Conservation (phyloP, 768 basidiomycete genomes). For the Termitomyces eurrhizus region DNA sequence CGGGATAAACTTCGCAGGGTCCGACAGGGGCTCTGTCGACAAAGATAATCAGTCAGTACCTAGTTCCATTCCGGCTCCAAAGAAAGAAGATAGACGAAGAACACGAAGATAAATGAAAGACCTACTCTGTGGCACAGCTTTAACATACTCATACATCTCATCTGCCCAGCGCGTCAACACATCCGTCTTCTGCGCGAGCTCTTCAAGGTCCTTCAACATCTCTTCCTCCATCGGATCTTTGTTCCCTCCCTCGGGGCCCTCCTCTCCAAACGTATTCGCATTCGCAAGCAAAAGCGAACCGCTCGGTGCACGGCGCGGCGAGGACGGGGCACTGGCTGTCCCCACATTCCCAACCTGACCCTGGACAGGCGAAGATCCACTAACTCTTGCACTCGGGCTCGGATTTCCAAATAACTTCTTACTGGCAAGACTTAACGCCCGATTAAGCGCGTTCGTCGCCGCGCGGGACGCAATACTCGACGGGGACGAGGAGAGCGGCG, state of each 20-base stretch:
- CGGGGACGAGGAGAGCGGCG: slow-evolving; percentile 63
- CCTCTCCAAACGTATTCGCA: slow-evolving; percentile 21
- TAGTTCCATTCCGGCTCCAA: too few relatives aligned
- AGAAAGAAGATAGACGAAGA: slow-evolving; percentile 27
- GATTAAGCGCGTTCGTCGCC: slow-evolving; percentile 70
- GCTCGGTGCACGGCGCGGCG: slow-evolving; percentile 55
- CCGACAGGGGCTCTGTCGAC: slow-evolving; percentile 67
- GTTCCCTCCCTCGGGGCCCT: slow-evolving; percentile 16
- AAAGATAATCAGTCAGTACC: too few relatives aligned
- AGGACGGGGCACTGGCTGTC: slow-evolving; percentile 35
- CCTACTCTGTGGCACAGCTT: slow-evolving; percentile 80
- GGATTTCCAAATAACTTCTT: slow-evolving; percentile 60
- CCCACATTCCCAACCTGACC: slow-evolving; percentile 23
- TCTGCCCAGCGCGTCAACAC: slow-evolving; percentile 94
- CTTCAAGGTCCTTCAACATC: slow-evolving; percentile 77
- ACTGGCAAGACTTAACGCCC: slow-evolving; percentile 75
- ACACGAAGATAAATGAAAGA: slow-evolving; percentile 7
- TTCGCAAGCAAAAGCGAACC: slow-evolving; percentile 42
- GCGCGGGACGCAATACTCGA: slow-evolving; percentile 56
- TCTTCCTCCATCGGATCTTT: slow-evolving; percentile 78
- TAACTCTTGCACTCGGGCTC: neutral
- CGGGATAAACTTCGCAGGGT: slow-evolving; percentile 70
- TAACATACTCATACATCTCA: slow-evolving; percentile 88
- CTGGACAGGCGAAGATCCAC: neutral
- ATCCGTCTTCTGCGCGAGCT: slow-evolving; percentile 93